Conservation (phyloP, 169 alveolate species). For the Plasmodium billcollinsi region DNA sequence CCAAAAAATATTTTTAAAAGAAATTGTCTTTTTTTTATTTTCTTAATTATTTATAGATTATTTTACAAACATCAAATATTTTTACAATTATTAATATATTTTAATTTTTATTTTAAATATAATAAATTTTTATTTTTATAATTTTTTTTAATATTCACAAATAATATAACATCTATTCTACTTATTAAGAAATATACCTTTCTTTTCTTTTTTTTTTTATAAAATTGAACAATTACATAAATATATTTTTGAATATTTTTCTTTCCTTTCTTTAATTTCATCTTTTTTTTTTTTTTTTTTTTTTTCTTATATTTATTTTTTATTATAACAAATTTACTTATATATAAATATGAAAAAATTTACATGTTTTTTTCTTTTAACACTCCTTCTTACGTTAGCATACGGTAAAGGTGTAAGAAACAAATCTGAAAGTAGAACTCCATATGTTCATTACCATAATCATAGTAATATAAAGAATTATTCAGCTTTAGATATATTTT, state of each 20-base stretch:
- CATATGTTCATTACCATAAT: slow-evolving; percentile 4
- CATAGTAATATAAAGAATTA: slow-evolving; percentile 4
- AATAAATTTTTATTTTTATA: too few species aligned
- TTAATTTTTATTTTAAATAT: too few species aligned
- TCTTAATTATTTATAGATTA: too few species aligned
- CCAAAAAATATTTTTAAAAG: too few species aligned
- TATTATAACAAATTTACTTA: neutral
- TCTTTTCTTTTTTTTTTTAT: neutral
- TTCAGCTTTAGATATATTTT: slow-evolving; percentile 53
- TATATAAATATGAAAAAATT: slow-evolving; percentile 15
- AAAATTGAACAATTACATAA: slow-evolving; percentile 8
- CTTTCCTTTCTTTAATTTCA: slow-evolving; percentile 6
- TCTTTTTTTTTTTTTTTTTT: neutral
- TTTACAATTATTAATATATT: too few species aligned
- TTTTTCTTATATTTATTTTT: neutral
- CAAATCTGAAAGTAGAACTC: slow-evolving; percentile 6
- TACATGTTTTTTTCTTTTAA: neutral
- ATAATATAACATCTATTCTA: too few species aligned
- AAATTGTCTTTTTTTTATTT: too few species aligned
- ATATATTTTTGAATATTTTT: slow-evolving; percentile 7
- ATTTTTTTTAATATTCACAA: too few species aligned
- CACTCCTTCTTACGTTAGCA: slow-evolving; percentile 6
- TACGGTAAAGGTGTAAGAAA: slow-evolving; percentile 28
- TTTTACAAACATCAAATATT: too few species aligned
- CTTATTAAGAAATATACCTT: too few species aligned